Evolutionary conservation across 2,329 filamentous ascomycete species (phyloP), one percentile per base, ranked within the genome.

Genomic region (Arthrobotrys entomopaga): DNA sequence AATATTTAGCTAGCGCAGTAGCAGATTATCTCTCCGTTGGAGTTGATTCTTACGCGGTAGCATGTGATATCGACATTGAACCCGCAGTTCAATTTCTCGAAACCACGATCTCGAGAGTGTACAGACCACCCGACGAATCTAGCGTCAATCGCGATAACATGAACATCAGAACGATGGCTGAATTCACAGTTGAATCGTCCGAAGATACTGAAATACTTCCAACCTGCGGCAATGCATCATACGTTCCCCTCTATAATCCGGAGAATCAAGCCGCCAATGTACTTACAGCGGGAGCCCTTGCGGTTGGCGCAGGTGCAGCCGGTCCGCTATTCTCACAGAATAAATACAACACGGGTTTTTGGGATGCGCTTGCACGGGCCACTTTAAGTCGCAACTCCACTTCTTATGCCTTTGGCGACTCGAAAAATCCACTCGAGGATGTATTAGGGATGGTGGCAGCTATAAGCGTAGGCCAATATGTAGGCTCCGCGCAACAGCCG

Each of bases 51-150:
- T 74, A 74, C 24, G 52, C 70, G 20, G 46, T 74, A 15, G 70
- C 63, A n/a, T 74, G 70, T 52, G 70, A 74, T 19, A 48, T 74
- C 11, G 70, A 74, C 20, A 58, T 74, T 24, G 43, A 42, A 4
- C 63, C 70, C 6, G 57, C 63, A 3, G 43, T 74, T 43, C 43
- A 56, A 2, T 74, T 74, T n/a, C 70, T 63, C 29, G 70, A 67
- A 50, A 74, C 70, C 1, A 74, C 70, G 2, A 67, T 74, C 0
- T 67, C 70, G 20, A 74, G 70, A 34, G 63, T 67, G 15, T 74
- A 74, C 46, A 67, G 64, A 26, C 70, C 63, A 16, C 70, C 69
- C 10, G 48, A 61, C 42, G 69, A 73, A 34, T 66, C 70, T 16
- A 63, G 52, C 24, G 22, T 67, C 26, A 67, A 64, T 7, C 63